Evolutionary conservation across 257 asterid genomes (phyloP).

Genomic region (Primulina huaijiensis): DNA sequence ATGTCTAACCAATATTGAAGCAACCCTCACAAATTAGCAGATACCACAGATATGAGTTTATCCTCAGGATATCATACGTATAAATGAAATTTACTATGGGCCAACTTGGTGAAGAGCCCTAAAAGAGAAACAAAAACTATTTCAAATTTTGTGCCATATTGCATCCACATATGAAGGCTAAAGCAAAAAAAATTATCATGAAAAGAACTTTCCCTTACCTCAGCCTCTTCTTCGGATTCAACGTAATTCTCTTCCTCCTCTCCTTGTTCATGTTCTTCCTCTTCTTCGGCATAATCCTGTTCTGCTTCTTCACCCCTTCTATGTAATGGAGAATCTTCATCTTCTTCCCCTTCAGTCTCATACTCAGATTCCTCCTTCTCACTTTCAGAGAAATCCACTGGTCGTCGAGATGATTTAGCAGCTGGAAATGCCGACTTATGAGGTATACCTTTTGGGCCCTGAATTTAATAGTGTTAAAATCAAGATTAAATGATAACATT

Average conservation of each 20-base stretch:
- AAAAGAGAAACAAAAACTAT: background rate
- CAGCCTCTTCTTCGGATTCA: conserved; percentile 88
- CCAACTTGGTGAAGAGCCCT: background rate
- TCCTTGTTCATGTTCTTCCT: conserved; percentile 60
- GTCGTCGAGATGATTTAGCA: conserved; percentile 63
- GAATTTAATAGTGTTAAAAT: conserved; percentile 21
- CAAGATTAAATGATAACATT: conserved; percentile 12
- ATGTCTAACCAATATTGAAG: no score
- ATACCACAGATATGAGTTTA: background rate
- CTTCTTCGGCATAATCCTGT: conserved; percentile 69
- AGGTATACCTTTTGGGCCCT: conserved; percentile 65
- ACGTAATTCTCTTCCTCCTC: conserved; percentile 71
- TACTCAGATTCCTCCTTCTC: conserved; percentile 95
- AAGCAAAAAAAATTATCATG: background rate
- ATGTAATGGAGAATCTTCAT: conserved; percentile 51
- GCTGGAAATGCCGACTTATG: conserved; percentile 54
- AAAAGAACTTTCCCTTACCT: conserved; percentile 45
- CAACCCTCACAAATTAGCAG: background rate
- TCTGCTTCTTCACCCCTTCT: conserved; percentile 58
- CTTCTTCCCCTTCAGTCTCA: conserved; percentile 93
- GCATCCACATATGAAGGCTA: background rate
- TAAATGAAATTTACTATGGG: no score
- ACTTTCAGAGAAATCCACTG: conserved; percentile 72
- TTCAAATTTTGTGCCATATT: background rate
- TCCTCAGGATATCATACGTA: background rate